These are phyloP conservation scores for Musa beccarii DNA, from an alignment of 176 grass and related monocot genomes.

Conservation along the genomic window DNA sequence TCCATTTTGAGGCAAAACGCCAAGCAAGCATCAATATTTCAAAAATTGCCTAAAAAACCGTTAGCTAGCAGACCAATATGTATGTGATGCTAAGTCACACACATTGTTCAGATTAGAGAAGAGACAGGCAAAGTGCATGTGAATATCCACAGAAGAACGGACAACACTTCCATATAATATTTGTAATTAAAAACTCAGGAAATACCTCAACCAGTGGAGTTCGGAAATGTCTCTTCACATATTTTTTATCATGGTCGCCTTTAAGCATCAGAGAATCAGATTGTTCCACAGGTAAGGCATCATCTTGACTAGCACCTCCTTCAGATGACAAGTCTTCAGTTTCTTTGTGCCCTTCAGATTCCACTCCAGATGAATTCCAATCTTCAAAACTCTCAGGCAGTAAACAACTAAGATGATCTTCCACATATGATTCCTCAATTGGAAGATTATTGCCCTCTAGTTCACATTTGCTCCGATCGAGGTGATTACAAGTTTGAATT, in stretches of 20 bases:
- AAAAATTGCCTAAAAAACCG: not conserved
- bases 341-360: not conserved
- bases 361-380: not conserved
- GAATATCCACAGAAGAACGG: not conserved
- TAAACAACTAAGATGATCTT: not conserved
- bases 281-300: not conserved
- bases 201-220: not conserved
- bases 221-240: no score
- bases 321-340: not conserved
- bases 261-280: not conserved
- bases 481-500: not conserved
- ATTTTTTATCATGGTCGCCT: not conserved
- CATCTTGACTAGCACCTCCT: not conserved
- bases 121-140: not conserved
- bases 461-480: not conserved
- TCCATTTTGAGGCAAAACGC: not conserved
- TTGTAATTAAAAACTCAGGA: not conserved
- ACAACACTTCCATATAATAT: not conserved
- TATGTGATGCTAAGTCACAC: not conserved
- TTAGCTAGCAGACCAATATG: not conserved
- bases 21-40: not conserved
- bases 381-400: not conserved
- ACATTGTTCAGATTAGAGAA: not conserved
- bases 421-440: not conserved
- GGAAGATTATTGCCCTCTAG: not conserved